Evolutionary conservation across 2,329 filamentous ascomycete species (phyloP).

Genomic region (Volutella citrinella): DNA sequence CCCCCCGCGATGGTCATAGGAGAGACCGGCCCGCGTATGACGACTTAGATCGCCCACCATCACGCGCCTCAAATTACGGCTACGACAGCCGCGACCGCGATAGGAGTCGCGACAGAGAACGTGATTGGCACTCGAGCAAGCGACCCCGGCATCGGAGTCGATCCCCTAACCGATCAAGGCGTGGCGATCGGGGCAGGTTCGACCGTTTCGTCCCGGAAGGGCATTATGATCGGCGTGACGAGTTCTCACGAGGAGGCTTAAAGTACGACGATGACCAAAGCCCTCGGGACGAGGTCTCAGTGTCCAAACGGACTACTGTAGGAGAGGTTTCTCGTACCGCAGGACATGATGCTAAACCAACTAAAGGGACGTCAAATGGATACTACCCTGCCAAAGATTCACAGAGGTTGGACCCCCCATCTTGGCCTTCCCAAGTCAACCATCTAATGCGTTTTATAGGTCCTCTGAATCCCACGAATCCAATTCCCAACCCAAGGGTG

Average conservation of each 20-base stretch:
- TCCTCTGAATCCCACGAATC: no score
- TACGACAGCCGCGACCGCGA: constrained; percentile 41
- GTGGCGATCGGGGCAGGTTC: constrained; percentile 34
- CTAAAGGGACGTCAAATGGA: constrained; percentile 43
- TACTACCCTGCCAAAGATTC: constrained; percentile 13
- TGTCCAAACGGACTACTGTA: constrained; percentile 62
- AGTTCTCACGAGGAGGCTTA: constrained; percentile 17
- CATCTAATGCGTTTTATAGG: no score
- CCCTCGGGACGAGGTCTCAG: constrained; percentile 49
- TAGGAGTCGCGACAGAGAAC: constrained; percentile 38
- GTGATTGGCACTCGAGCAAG: constrained; percentile 50
- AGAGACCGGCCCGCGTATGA: constrained; percentile 51
- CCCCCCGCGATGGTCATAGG: constrained; percentile 46
- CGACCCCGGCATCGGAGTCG: constrained; percentile 54
- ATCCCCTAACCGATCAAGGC: constrained; percentile 43
- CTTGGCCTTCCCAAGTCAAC: background rate
- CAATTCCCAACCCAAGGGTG: constrained; percentile 17
- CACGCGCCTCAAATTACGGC: constrained; percentile 38
- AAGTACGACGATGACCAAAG: constrained; percentile 44
- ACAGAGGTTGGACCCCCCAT: constrained; percentile 14
- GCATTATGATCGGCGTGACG: constrained; percentile 23
- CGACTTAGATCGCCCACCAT: constrained; percentile 52
- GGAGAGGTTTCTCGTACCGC: constrained; percentile 55
- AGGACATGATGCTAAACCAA: constrained; percentile 67
- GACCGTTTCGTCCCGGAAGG: constrained; percentile 31